Evolutionary conservation across 176 grass and related monocot species (phyloP).

Genomic region (Thinopyrum elongatum): DNA sequence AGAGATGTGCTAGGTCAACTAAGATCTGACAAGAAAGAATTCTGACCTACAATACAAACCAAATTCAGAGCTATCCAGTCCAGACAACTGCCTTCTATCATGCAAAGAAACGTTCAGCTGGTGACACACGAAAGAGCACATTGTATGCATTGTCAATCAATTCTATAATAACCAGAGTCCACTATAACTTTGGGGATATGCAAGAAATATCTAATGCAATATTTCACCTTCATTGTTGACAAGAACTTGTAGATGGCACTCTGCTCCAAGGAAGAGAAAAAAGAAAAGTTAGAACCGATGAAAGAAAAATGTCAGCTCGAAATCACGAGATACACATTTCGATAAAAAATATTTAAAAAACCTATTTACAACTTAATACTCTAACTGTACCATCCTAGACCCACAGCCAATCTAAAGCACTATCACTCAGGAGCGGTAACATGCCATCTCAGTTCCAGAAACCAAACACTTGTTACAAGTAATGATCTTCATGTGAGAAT

Average conservation of each 20-base stretch:
- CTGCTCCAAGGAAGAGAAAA: constrained; percentile 32
- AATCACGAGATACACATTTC: background rate
- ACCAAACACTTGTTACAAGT: background rate
- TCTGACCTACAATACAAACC: constrained; percentile 38
- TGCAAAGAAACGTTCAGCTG: constrained; percentile 76
- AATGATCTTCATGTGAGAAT: constrained; percentile 8
- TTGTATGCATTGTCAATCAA: constrained; percentile 21
- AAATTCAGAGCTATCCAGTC: constrained; percentile 44
- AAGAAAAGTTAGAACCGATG: constrained; percentile 11
- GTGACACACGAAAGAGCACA: constrained; percentile 24
- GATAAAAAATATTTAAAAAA: background rate
- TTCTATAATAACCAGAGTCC: constrained; percentile 24
- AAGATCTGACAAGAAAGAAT: constrained; percentile 6
- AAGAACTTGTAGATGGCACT: constrained; percentile 81
- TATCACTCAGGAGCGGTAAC: background rate
- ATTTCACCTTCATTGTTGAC: constrained; percentile 64
- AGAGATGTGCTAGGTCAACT: constrained; percentile 3
- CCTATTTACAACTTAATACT: constrained; percentile 6
- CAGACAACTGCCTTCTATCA: constrained; percentile 69
- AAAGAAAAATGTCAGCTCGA: constrained; percentile 34
- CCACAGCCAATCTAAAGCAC: background rate
- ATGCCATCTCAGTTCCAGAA: background rate
- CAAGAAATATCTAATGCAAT: constrained; percentile 23
- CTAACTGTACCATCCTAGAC: background rate
- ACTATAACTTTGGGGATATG: constrained; percentile 16